phyloP scores from a whole-genome alignment of 139 green algal genomes.

The Chlorella sp. region DNA sequence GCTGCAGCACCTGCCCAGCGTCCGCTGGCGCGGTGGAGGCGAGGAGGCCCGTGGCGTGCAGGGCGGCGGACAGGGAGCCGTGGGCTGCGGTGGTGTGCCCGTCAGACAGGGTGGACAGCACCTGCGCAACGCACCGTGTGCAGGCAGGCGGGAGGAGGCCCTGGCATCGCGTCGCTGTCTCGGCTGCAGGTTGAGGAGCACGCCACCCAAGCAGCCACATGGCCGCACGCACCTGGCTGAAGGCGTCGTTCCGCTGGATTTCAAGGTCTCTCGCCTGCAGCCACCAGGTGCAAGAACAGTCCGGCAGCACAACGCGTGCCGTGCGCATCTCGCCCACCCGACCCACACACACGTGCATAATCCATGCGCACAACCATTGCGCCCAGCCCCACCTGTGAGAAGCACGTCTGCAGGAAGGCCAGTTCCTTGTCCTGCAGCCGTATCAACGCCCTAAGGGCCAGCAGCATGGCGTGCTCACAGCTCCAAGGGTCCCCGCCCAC shows the following conservation, averaged over 20 bases:
- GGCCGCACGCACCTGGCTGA: not conserved
- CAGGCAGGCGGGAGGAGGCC: not conserved
- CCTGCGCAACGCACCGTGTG: not conserved
- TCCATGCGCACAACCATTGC: too few relatives aligned
- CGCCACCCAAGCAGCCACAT: not conserved
- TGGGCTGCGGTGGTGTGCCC: not conserved
- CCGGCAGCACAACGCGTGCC: conserved; percentile 21
- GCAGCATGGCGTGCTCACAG: too few relatives aligned
- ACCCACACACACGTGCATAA: too few relatives aligned
- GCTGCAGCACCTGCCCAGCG: not conserved
- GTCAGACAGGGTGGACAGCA: not conserved
- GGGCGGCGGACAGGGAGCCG: not conserved
- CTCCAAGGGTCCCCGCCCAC: too few relatives aligned
- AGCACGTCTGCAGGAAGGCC: conserved; percentile 37
- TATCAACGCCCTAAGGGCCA: too few relatives aligned
- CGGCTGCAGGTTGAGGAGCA: not conserved
- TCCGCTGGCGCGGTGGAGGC: not conserved
- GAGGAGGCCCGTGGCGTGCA: too few relatives aligned
- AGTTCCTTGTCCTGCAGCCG: conserved; percentile 46
- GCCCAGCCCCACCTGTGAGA: conserved; percentile 30
- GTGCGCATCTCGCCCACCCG: conserved; percentile 43
- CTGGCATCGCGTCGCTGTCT: not conserved
- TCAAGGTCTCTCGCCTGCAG: not conserved
- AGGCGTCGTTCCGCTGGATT: not conserved
- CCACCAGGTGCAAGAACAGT: not conserved